phyloP scores from a whole-genome alignment of 768 basidiomycete genomes.

The Termitomyces eurrhizus region DNA sequence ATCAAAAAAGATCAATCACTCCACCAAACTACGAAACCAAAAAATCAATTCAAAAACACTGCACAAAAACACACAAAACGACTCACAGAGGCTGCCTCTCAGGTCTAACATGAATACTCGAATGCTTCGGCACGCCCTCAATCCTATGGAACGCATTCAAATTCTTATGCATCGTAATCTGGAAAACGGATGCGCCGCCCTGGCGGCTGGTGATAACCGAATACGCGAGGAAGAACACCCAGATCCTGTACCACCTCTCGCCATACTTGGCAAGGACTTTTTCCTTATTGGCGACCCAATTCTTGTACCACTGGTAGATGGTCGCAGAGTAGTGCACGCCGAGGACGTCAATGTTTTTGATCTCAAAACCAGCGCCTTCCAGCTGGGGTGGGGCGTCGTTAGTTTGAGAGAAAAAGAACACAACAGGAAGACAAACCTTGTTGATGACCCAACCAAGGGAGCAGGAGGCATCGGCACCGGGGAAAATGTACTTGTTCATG shows the following conservation, averaged over 20 bases:
- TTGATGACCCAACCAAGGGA: conserved; percentile 93
- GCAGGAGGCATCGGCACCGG: conserved; percentile 95
- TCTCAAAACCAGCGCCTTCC: conserved; percentile 91
- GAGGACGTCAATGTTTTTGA: conserved; percentile 94
- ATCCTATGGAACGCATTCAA: conserved; percentile 93
- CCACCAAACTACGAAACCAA: neutral
- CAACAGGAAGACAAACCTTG: conserved; percentile 27
- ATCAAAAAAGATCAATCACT: neutral
- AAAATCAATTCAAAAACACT: neutral
- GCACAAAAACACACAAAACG: neutral
- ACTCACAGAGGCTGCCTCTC: conserved; percentile 29
- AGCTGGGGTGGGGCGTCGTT: conserved; percentile 40
- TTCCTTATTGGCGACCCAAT: conserved; percentile 94
- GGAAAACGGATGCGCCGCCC: conserved; percentile 91
- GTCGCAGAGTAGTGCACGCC: conserved; percentile 98
- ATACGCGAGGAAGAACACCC: conserved; percentile 97
- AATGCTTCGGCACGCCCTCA: conserved; percentile 77
- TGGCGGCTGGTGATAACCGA: conserved; percentile 77
- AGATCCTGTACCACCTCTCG: conserved; percentile 90
- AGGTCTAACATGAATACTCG: conserved; percentile 70
- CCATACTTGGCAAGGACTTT: conserved; percentile 88
- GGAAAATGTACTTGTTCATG: conserved; percentile 99
- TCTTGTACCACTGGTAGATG: conserved; percentile 90
- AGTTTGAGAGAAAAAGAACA: neutral
- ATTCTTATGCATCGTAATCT: conserved; percentile 98